phyloP scores from a whole-genome alignment of 1,284 basidiomycete species.

The Pseudozyma tsukubaensis region DNA sequence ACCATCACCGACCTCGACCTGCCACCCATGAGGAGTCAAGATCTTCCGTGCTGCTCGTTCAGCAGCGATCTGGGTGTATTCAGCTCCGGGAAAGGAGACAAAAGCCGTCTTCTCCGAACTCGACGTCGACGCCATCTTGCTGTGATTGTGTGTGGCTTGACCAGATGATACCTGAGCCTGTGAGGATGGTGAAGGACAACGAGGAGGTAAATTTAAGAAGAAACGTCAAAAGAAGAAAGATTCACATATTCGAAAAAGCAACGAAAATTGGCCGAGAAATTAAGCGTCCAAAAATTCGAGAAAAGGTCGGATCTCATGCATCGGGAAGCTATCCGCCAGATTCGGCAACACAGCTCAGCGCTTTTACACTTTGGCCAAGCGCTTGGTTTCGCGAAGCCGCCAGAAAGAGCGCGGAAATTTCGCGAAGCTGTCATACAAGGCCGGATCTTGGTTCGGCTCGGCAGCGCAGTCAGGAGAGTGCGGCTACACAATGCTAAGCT shows the following conservation, averaged over 20 bases:
- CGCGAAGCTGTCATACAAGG: conserved; percentile 11
- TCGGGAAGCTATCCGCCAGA: conserved; percentile 5
- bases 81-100: conserved; percentile 62
- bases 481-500: no score
- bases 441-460: neutral
- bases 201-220: neutral
- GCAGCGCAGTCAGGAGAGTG: no score
- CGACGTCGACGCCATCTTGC: conserved; percentile 2
- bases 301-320: conserved; percentile 8
- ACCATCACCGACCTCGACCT: conserved; percentile 29
- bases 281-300: conserved; percentile 4
- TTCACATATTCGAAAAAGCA: no score
- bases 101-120: conserved; percentile 23
- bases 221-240: conserved; percentile 9
- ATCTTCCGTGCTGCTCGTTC: conserved; percentile 39
- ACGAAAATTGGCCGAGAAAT: conserved; percentile 23
- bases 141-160: neutral
- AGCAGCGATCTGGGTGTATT: conserved; percentile 62
- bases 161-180: neutral
- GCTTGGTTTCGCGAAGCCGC: neutral
- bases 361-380: conserved; percentile 9
- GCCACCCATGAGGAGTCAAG: conserved; percentile 49
- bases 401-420: conserved; percentile 29
- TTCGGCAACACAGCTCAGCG: no score
- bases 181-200: neutral